These are phyloP conservation scores for Starmera stellimalicola DNA, from an alignment of 1,139 yeast species.

Conservation along the genomic window DNA sequence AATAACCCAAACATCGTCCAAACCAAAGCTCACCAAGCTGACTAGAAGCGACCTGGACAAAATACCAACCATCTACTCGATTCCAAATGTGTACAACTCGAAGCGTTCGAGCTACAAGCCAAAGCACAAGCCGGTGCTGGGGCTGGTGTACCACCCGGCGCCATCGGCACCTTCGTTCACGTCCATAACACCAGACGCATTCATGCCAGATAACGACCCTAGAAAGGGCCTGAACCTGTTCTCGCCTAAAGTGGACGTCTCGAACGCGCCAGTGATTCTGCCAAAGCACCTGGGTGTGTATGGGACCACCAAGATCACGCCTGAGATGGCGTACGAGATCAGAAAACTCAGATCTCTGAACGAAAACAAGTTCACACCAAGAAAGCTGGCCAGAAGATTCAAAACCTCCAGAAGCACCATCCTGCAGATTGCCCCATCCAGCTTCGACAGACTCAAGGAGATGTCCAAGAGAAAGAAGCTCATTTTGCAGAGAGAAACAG, in stretches of 20 bases:
- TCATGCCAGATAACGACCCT: constrained; percentile 57
- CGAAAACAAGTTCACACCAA: constrained; percentile 59
- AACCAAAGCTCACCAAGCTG: background rate
- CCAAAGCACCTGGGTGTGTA: no score
- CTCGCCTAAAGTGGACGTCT: constrained; percentile 27
- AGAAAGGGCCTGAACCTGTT: constrained; percentile 33
- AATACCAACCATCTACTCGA: constrained; percentile 1
- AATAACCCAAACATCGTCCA: no score
- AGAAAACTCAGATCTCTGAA: constrained; percentile 49
- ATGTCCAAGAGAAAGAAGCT: no score
- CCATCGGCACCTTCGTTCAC: constrained; percentile 32
- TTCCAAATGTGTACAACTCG: constrained; percentile 1
- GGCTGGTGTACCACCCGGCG: constrained; percentile 35
- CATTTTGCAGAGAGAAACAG: no score
- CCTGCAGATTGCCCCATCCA: constrained; percentile 29
- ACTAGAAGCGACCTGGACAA: background rate
- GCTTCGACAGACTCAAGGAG: constrained; percentile 25
- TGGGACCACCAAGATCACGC: no score
- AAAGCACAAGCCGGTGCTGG: constrained; percentile 18
- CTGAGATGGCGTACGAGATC: constrained; percentile 54
- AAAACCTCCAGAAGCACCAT: constrained; percentile 46
- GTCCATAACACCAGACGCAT: constrained; percentile 54
- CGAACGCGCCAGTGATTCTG: constrained; percentile 59
- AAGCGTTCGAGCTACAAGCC: constrained; percentile 20
- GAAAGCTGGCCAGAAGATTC: constrained; percentile 57